Base-by-base conservation (phyloP, 148 eudicot genomes). In the Camellia lanceoleosa region DNA sequence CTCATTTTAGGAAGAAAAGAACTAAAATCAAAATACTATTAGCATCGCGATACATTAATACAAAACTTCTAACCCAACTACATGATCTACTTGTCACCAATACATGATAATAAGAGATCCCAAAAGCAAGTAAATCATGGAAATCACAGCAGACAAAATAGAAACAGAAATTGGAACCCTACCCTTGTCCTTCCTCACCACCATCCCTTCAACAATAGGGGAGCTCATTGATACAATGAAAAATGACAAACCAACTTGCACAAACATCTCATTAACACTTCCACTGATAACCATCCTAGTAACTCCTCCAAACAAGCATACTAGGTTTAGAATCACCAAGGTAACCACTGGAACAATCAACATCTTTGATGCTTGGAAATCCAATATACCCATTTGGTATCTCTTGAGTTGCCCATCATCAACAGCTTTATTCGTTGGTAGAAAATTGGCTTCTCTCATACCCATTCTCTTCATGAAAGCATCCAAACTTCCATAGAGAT, bases 121-220 rank as follows among this genome's bases (percentile, higher is more conserved):
- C 18, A 86, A 51, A 19, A 62, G 65, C 78, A 89, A 76, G 61
- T 88, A 18, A 49, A 68, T 13, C 19, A 73, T 49, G 51, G 85
- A 80, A 71, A 82, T 1, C 42, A 77, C 60, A 8, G 43, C 18
- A 66, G 90, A 85, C 30, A 83, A 13, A 3, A 81, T 3, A 52
- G 84, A 79, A 42, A 81, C 78, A 11, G 77, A 78, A 11, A 7
- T 14, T 8, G 92, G 89, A 80, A 94, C 75, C 0, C 91, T 62
- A 7, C 94, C 95, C 19, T 56, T 83, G 78, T 90, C 94, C 81
- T 81, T 90, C 90, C 95, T 90, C 8, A 85, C 41, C 11, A 90
- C 11, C 91, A 92, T 89, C 79, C 95, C 97, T 69, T 92, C 90
- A 56, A 91, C 76, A 14, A 94, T 74, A 1, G 93, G 95, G 71